Base-by-base conservation (phyloP, 2,329 filamentous ascomycete species). In the Fusarium acutatum region DNA sequence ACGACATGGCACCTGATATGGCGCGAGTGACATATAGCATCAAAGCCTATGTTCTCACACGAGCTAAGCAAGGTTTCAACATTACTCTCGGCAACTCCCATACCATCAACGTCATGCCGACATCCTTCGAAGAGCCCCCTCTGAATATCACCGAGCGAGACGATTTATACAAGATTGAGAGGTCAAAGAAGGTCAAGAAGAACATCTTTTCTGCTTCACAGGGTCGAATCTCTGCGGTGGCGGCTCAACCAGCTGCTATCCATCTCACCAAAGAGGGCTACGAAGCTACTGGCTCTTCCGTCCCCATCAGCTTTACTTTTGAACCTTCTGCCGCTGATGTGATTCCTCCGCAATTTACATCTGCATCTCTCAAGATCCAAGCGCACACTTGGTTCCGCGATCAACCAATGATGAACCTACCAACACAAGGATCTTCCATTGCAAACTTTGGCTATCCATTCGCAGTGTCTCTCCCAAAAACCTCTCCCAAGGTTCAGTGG, bases 361-460 rank as follows among this genome's bases (percentile, higher is more conserved):
- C 46, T 11, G 60, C 64, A 0, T 60, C 71, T 1, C 46, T 72
- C 26, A 74, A 72, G 32, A 43, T 77, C 3, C 64, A 71, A 8
- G 15, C 73, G 1, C 71, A 77, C 20, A 77, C 75, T 3, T 77
- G 75, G 75, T 77, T 75, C 60, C 75, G 73, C 10, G 71, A 74
- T 11, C 54, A 65, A 2, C 75, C 75, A 0, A 76, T 68, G 68
- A 43, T 54, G 22, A 61, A 34, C 20, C 35, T 76, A 2, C 75
- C 75, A 30, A 77, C 75, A 14, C 32, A 68, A 3, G 73, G 75
- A 13, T 61, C 65, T 12, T 69, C 64, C 4, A 14, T 50, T 0
- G 65, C 54, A 14, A 73, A 70, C 52, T 73, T 73, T 52, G 64
- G 69, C 32, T 75, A 75, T 35, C 69, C 72, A 5, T 74, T 20